Conservation (phyloP, 2,329 filamentous ascomycete species). For the Bipolaris cookei region DNA sequence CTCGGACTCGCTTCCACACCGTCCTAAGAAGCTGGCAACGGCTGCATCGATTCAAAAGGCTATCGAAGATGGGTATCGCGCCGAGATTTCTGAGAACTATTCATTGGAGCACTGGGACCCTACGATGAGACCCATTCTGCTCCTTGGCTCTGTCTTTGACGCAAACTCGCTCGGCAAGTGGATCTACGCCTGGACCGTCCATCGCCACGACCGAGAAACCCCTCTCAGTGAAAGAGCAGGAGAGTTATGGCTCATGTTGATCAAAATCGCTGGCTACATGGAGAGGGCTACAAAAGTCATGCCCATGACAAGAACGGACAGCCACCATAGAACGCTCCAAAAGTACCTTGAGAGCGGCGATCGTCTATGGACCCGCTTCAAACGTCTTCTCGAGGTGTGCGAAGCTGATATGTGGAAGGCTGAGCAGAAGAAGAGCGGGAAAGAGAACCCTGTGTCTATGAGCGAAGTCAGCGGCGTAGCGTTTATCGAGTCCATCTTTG, state of each 20-base stretch:
- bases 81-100: constrained; percentile 84
- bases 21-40: constrained; percentile 44
- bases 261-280: constrained; percentile 91
- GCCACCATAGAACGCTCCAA: constrained; percentile 80
- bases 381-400: constrained; percentile 87
- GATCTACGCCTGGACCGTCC: constrained; percentile 99
- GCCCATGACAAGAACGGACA: constrained; percentile 71
- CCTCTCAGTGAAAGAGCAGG: constrained; percentile 91
- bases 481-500: constrained; percentile 96
- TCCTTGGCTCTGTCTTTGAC: constrained; percentile 95
- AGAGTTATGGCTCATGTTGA: constrained; percentile 92
- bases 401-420: constrained; percentile 95
- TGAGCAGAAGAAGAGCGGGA: constrained; percentile 69
- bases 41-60: constrained; percentile 55
- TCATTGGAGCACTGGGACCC: constrained; percentile 99
- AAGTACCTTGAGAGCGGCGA: constrained; percentile 91
- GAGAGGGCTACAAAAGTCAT: constrained; percentile 85
- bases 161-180: constrained; percentile 97
- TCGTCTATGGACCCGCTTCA: constrained; percentile 82
- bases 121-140: constrained; percentile 87
- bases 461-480: constrained; percentile 91
- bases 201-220: constrained; percentile 78
- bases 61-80: constrained; percentile 68
- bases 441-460: constrained; percentile 69
- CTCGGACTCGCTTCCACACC: no score